These are phyloP conservation scores for Bolboschoenus planiculmis DNA, from an alignment of 176 grass and related monocot species.

Conservation along the genomic window DNA sequence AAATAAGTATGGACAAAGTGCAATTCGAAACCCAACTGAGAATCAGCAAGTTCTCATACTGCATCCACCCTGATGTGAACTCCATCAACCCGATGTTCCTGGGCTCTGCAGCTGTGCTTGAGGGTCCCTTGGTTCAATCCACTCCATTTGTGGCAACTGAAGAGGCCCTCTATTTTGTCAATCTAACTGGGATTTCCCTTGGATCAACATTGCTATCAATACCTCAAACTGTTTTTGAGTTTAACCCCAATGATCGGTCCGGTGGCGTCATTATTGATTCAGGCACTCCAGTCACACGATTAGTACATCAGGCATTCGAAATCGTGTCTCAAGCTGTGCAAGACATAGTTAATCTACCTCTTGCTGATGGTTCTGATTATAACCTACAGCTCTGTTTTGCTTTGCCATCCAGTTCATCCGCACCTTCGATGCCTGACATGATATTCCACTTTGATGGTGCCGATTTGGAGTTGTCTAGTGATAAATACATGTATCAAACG, in stretches of 20 bases:
- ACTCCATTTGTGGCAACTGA: neutral
- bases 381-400: neutral
- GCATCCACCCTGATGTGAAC: neutral
- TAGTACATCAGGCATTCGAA: neutral
- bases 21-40: neutral
- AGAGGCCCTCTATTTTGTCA: neutral
- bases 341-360: neutral
- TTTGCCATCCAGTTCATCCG: neutral
- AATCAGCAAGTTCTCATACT: conserved; percentile 6
- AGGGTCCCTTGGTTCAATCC: neutral
- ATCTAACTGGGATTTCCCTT: neutral
- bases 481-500: neutral
- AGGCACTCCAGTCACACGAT: neutral
- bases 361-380: neutral
- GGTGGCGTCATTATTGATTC: neutral
- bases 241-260: neutral
- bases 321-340: neutral
- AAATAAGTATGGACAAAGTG: too few relatives aligned
- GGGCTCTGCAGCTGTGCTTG: neutral
- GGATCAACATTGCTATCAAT: neutral
- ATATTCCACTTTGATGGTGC: conserved; percentile 15
- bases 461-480: neutral
- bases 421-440: conserved; percentile 2
- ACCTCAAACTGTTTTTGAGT: neutral
- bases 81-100: neutral